Percentiles rank a stretch among this genome's conserved stretches.
phyloP scores from a whole-genome alignment of 306 rosid genomes.

The Prunus campanulata region DNA sequence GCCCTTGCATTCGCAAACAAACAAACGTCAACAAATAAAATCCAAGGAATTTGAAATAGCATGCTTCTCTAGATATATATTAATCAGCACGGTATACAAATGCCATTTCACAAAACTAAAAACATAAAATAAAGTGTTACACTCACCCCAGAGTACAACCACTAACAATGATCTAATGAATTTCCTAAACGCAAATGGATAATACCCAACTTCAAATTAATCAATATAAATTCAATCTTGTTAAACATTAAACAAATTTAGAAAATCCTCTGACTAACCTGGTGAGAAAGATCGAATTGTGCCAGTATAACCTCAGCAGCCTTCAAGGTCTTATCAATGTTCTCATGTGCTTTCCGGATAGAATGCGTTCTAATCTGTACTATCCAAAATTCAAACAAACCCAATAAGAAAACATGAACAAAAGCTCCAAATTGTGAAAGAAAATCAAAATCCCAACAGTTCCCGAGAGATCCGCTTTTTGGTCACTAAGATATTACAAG shows the following conservation, averaged over 20 bases:
- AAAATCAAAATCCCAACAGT: slow-evolving; percentile 7
- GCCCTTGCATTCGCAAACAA: neutral
- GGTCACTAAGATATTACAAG: slow-evolving; percentile 12
- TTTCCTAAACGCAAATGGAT: neutral
- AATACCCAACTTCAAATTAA: neutral
- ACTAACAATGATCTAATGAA: neutral
- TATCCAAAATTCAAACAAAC: slow-evolving; percentile 28
- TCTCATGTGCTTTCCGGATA: slow-evolving; percentile 93
- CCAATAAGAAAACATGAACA: neutral
- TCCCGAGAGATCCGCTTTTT: slow-evolving; percentile 35
- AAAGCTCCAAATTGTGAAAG: neutral
- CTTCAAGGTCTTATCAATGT: slow-evolving; percentile 86
- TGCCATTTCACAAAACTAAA: neutral
- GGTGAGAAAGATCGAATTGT: slow-evolving; percentile 85
- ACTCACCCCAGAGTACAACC: neutral
- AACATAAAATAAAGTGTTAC: neutral
- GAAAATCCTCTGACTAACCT: slow-evolving; percentile 47
- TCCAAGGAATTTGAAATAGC: neutral
- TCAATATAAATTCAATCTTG: neutral
- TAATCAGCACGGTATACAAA: neutral
- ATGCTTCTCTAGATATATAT: neutral
- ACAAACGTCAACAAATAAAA: neutral
- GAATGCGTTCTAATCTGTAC: slow-evolving; percentile 84
- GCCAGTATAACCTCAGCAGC: slow-evolving; percentile 81
- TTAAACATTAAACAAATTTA: neutral